Evolutionary conservation across 306 rosid genomes (phyloP).

Genomic region (Arachis hypogaea): DNA sequence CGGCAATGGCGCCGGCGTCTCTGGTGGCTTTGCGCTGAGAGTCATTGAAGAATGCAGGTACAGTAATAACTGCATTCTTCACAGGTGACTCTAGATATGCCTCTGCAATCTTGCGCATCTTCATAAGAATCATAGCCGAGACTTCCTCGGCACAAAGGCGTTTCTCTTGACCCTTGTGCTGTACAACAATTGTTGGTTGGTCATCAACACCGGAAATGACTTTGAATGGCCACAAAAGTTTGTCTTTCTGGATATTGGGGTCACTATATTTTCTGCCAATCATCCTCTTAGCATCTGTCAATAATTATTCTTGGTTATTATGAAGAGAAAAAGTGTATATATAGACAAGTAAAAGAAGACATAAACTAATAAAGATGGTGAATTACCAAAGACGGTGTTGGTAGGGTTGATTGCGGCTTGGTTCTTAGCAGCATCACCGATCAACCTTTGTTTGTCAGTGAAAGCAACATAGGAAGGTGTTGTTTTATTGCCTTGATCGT

Average conservation of each 20-base stretch:
- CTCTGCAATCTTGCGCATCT: slow-evolving; percentile 59
- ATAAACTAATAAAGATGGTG: too few relatives aligned
- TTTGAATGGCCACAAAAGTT: slow-evolving; percentile 51
- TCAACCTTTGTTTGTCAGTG: not conserved
- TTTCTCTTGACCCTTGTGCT: slow-evolving; percentile 53
- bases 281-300: slow-evolving; percentile 33
- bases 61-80: slow-evolving; percentile 48
- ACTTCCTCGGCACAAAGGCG: slow-evolving; percentile 50
- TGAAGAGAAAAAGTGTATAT: too few relatives aligned
- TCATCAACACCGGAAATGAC: slow-evolving; percentile 32
- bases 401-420: not conserved
- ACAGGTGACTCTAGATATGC: slow-evolving; percentile 30
- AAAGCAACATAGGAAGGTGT: not conserved
- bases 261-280: slow-evolving; percentile 40
- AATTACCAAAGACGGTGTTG: not conserved
- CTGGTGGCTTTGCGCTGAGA: slow-evolving; percentile 30
- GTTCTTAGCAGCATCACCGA: not conserved
- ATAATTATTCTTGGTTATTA: too few relatives aligned
- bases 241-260: slow-evolving; percentile 42
- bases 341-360: too few relatives aligned
- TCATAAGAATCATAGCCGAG: slow-evolving; percentile 31
- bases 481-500: not conserved
- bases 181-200: slow-evolving; percentile 52
- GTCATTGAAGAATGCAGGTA: slow-evolving; percentile 40
- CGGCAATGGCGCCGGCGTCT: slow-evolving; percentile 36